These are phyloP conservation scores for Mycena sanguinolenta DNA, from an alignment of 768 basidiomycete genomes.

Conservation along the genomic window DNA sequence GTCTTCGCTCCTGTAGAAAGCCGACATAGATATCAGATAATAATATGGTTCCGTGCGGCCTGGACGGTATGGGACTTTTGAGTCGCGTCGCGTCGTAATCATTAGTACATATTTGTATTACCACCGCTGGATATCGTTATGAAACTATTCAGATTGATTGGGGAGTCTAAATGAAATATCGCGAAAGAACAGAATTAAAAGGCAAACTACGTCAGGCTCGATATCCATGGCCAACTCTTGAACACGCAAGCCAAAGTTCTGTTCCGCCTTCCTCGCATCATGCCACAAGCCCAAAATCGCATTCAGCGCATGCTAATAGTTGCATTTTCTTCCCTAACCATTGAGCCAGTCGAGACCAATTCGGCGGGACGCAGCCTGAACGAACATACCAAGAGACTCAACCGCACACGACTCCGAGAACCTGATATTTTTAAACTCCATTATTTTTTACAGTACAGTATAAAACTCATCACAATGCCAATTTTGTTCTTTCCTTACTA, in stretches of 20 bases:
- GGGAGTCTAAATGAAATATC: too few species aligned
- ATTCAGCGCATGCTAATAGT: slow-evolving; percentile 84
- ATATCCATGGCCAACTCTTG: slow-evolving; percentile 80
- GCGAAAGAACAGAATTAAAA: too few species aligned
- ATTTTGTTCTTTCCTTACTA: too few species aligned
- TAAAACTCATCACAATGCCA: too few species aligned
- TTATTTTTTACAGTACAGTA: too few species aligned
- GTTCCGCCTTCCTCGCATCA: slow-evolving; percentile 80
- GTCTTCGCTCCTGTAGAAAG: background rate
- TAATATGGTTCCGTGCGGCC: background rate
- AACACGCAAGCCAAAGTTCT: slow-evolving; percentile 85
- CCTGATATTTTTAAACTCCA: slow-evolving; percentile 90
- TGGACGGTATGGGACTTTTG: slow-evolving; percentile 18
- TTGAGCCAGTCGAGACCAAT: slow-evolving; percentile 8
- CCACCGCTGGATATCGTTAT: background rate
- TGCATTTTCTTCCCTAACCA: slow-evolving; percentile 63
- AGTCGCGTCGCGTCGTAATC: background rate
- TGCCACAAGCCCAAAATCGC: slow-evolving; percentile 87
- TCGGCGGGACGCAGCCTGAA: slow-evolving; percentile 18
- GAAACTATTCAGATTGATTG: too few species aligned
- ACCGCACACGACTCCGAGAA: slow-evolving; percentile 80
- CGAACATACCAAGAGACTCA: slow-evolving; percentile 49
- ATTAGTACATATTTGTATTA: background rate
- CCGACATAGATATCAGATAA: background rate
- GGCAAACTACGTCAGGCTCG: slow-evolving; percentile 33